Evolutionary conservation across 2,329 filamentous ascomycete species (phyloP), one percentile per base, ranked within the genome.

Genomic region (Trichoderma sp.): DNA sequence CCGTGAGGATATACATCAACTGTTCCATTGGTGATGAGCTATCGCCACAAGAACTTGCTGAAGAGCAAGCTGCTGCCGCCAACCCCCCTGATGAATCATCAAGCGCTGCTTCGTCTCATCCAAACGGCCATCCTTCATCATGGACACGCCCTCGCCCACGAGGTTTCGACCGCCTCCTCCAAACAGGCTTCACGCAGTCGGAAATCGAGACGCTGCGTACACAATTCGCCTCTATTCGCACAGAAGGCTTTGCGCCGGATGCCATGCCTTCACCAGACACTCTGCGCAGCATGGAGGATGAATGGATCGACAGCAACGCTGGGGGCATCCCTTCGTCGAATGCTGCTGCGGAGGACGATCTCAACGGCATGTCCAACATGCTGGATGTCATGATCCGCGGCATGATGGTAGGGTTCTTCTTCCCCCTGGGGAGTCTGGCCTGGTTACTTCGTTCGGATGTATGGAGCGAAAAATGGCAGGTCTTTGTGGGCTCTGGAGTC

Each of bases 321-420:
- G 78, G 78, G 39, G 79, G 76, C 25, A 74, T 82, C 68, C 79
- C 80, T 64, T 77, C 78, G 73, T 76, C 53, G 71, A 78, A 69
- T 74, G 81, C 68, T 22, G 72, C 77, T 1, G 60, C 73, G 17
- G 83, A 84, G 71, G 81, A 84, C 37, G 82, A 83, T 29, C 82
- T 84, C 4, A 84, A 84, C 42, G 84, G 83, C 29, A 82, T 86
- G 66, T 78, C 82, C 17, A 75, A 79, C 2, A 80, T 91, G 12
- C 81, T 97, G 53, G 94, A 98, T 75, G 90, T 96, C 74, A 87
- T 97, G 82, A 84, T 98, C 68, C 92, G 90, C 80, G 95, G 94
- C 5, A 92, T 95, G 78, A 82, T 96, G 68, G 92, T 95, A 74
- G 95, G 95, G 0, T 99, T 98, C 82, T 91, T 99, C 77, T 98